Evolutionary conservation across 2,329 filamentous ascomycete species (phyloP).

Genomic region (Fusarium lyarnte): DNA sequence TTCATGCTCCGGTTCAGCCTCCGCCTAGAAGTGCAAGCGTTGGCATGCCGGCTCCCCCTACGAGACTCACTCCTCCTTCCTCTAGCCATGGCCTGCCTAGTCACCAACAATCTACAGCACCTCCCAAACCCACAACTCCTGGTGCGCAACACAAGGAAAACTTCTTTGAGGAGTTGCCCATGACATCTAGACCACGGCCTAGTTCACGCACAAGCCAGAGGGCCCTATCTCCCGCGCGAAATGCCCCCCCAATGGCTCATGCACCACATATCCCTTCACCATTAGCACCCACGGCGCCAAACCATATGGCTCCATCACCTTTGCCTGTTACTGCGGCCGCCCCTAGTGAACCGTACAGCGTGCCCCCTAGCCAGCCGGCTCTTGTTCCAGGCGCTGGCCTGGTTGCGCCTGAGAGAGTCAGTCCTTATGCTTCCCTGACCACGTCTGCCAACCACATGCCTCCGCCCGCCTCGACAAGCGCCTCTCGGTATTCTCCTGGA

Average conservation of each 20-base stretch:
- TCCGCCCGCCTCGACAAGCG: constrained; percentile 46
- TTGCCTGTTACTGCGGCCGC: constrained; percentile 12
- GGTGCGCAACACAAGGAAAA: constrained; percentile 57
- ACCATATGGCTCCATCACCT: constrained; percentile 36
- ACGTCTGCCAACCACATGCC: constrained; percentile 47
- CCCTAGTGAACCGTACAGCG: constrained; percentile 14
- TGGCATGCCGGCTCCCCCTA: constrained; percentile 46
- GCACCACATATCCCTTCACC: constrained; percentile 41
- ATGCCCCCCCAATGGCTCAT: constrained; percentile 40
- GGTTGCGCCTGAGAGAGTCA: constrained; percentile 63
- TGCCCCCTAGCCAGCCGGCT: constrained; percentile 18
- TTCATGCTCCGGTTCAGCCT: constrained; percentile 51
- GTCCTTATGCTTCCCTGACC: constrained; percentile 62
- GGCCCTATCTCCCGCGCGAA: constrained; percentile 55
- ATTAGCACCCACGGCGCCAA: constrained; percentile 34
- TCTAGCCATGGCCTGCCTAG: constrained; percentile 49
- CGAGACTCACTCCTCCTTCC: constrained; percentile 44
- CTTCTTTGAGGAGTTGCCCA: constrained; percentile 83
- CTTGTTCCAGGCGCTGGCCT: constrained; percentile 48
- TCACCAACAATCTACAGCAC: constrained; percentile 47
- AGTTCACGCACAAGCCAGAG: constrained; percentile 63
- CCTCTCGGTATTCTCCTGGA: constrained; percentile 71
- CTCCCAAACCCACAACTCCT: constrained; percentile 49
- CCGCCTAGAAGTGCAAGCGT: constrained; percentile 72
- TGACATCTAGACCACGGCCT: constrained; percentile 69